These are phyloP conservation scores for Candida endomychidarum DNA, from an alignment of 805 yeast species.

Conservation along the genomic window DNA sequence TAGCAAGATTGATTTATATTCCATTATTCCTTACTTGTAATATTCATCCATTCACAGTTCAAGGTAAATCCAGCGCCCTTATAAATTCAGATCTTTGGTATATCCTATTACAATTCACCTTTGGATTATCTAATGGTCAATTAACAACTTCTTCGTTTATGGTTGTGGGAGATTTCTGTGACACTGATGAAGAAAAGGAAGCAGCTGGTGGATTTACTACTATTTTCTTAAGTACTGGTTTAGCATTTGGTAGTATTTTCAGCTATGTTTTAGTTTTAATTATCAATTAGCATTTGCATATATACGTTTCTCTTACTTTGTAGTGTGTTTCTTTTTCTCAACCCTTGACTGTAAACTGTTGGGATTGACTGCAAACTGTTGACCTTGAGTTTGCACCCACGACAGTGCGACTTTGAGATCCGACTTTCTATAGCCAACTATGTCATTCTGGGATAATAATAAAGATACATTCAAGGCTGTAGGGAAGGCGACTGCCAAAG, in stretches of 20 bases:
- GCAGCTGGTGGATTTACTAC: conserved; percentile 96
- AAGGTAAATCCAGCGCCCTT: conserved; percentile 34
- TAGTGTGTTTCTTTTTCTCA: no score
- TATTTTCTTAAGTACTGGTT: conserved; percentile 72
- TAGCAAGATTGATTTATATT: conserved; percentile 56
- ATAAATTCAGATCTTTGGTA: conserved; percentile 66
- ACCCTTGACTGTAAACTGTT: no score
- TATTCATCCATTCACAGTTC: conserved; percentile 36
- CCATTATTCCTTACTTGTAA: conserved; percentile 76
- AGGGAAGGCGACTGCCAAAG: conserved; percentile 48
- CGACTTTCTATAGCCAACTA: conserved; percentile 5
- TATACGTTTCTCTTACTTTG: no score
- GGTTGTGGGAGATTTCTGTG: conserved; percentile 61
- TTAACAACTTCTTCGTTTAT: conserved; percentile 77
- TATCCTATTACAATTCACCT: conserved; percentile 65
- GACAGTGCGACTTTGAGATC: no score
- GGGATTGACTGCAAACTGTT: no score
- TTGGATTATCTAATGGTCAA: conserved; percentile 90
- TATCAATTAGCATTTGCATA: conserved; percentile 23
- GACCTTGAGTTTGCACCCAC: no score
- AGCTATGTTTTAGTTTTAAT: conserved; percentile 64
- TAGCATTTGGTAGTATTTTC: conserved; percentile 73
- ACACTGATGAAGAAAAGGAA: conserved; percentile 66
- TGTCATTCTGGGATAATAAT: conserved; percentile 43
- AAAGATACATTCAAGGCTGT: conserved; percentile 52